phyloP scores from a whole-genome alignment of 2,329 filamentous ascomycete species.

The Clonostachys solani region DNA sequence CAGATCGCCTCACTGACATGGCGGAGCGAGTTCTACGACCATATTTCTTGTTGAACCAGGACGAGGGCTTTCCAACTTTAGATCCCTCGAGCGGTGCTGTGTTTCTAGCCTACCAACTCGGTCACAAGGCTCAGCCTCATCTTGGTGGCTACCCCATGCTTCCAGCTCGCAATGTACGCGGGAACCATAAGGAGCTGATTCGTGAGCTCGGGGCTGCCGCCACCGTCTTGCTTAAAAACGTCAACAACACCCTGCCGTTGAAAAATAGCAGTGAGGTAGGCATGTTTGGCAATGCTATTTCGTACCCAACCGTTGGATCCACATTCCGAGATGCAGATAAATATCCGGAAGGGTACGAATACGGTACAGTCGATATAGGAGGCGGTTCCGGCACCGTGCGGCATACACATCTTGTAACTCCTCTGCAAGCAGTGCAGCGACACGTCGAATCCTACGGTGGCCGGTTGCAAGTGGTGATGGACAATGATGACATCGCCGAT shows the following conservation, averaged over 20 bases:
- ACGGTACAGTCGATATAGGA: constrained; percentile 43
- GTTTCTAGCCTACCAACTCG: neutral
- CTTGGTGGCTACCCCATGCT: constrained; percentile 23
- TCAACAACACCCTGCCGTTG: constrained; percentile 53
- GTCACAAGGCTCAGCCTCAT: constrained; percentile 23
- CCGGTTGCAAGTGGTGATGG: constrained; percentile 30
- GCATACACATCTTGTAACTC: constrained; percentile 48
- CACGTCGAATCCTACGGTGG: constrained; percentile 30
- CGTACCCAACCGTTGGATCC: constrained; percentile 27
- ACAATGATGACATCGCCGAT: constrained; percentile 26
- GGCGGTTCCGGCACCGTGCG: constrained; percentile 49
- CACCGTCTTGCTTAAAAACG: constrained; percentile 22
- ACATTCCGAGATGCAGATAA: constrained; percentile 35
- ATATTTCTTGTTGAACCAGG: constrained; percentile 49
- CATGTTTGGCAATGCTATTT: neutral
- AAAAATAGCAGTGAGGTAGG: constrained; percentile 35
- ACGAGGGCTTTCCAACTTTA: constrained; percentile 30
- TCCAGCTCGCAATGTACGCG: constrained; percentile 18
- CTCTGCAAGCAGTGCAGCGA: constrained; percentile 45
- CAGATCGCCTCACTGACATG: constrained; percentile 34
- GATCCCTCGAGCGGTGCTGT: constrained; percentile 1
- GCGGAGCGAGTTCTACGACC: constrained; percentile 34
- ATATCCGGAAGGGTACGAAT: constrained; percentile 1
- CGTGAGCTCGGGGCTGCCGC: constrained; percentile 26
- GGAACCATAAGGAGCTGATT: constrained; percentile 20